Evolutionary conservation across 306 rosid genomes (phyloP), one percentile per base, ranked within the genome.

Genomic region (Bauhinia variegata): DNA sequence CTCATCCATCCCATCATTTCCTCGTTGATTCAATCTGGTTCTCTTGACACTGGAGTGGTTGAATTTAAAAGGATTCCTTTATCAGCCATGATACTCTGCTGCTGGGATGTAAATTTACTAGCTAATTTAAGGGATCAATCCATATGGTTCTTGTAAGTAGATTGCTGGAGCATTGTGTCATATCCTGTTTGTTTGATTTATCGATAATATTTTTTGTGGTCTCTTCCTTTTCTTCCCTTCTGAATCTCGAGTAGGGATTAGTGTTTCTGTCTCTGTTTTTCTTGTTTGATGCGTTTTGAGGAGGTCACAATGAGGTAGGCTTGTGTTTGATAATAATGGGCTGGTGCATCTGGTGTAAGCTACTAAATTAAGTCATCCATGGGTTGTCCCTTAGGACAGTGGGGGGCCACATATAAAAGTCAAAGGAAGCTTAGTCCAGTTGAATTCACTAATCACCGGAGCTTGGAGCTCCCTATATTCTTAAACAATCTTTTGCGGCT

Each of bases 401-500:
- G 47, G n/a, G 62, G 72, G 75, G 75, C 69, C 76, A 33, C 65
- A 65, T 73, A 10, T 37, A 51, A 62, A n/a, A 78, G 83, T 83
- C 87, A 75, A 88, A 79, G 66, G 74, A 59, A 68, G 61, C 72
- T 72, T 63, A 70, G 67, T 62, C 37, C 55, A 73, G 23, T 52
- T 78, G 65, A 66, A 69, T 82, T 63, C 79, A 48, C 73, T 66
- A 54, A 17, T 78, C 60, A 52, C 78, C 49, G 28, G 33, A 10
- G 59, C 4, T 36, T 18, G 28, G 68, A 67, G 33, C 59, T 54
- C 52, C 48, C 48, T 36, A 28, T 62, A 4, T 80, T 70, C 42
- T 46, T 65, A 67, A 50, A 71, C 11, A 39, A 34, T 62, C 37
- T 63, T 54, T 70, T 68, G 63, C 77, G 64, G 79, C 81, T 78